Conservation (phyloP, 1,139 yeast species). For the Suhomyces terraborum region DNA sequence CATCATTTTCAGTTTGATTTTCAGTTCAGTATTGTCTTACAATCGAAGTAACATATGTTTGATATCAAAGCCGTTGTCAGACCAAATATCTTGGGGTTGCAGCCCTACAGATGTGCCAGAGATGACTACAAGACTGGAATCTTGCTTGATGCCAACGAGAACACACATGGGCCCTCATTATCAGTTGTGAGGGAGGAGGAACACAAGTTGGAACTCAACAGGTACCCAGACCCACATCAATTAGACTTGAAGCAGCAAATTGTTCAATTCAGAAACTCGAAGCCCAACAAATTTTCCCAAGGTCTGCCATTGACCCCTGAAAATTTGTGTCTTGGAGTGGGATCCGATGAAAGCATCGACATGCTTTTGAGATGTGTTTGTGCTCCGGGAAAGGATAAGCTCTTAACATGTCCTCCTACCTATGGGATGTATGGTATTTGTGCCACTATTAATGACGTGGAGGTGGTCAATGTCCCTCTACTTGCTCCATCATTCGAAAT, state of each 20-base stretch:
- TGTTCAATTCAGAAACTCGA: slow-evolving; percentile 66
- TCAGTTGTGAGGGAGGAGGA: slow-evolving; percentile 28
- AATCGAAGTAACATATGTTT: slow-evolving; percentile 36
- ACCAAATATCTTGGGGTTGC: slow-evolving; percentile 77
- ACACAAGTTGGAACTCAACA: slow-evolving; percentile 57
- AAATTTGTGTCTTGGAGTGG: slow-evolving; percentile 91
- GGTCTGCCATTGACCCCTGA: slow-evolving; percentile 49
- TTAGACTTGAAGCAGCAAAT: slow-evolving; percentile 71
- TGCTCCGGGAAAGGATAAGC: slow-evolving; percentile 76
- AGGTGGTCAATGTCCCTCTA: slow-evolving; percentile 68
- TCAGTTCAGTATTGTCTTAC: too few relatives aligned
- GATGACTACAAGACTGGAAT: slow-evolving; percentile 74
- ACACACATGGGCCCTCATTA: slow-evolving; percentile 88
- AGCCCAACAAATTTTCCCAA: slow-evolving; percentile 31
- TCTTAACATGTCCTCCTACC: slow-evolving; percentile 90
- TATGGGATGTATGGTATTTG: slow-evolving; percentile 96
- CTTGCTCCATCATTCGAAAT: slow-evolving; percentile 63
- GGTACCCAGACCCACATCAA: slow-evolving; percentile 98
- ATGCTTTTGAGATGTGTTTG: slow-evolving; percentile 83
- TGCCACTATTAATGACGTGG: slow-evolving; percentile 86
- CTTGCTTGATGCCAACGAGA: slow-evolving; percentile 92
- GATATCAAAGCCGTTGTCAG: slow-evolving; percentile 65
- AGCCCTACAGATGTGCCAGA: slow-evolving; percentile 95
- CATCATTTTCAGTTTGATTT: too few relatives aligned
- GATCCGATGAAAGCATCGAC: slow-evolving; percentile 96